Percentiles rank a stretch among this genome's conserved stretches.
Conservation (phyloP, 768 basidiomycete species). For the Lactifluus volemus region DNA sequence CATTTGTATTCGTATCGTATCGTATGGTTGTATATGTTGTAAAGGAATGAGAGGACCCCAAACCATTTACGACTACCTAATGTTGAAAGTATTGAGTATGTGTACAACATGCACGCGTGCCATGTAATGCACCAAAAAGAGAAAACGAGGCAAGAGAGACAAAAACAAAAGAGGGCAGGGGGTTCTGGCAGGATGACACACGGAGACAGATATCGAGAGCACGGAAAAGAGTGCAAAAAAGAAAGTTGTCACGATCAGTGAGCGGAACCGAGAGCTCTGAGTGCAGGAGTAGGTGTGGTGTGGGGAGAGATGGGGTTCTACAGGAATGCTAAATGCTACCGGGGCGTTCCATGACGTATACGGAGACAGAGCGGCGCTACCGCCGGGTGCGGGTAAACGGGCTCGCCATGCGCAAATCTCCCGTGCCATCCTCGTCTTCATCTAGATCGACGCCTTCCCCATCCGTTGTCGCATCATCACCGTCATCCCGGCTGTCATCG, state of each 20-base stretch:
- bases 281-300: background rate
- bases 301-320: background rate
- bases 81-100: slow-evolving; percentile 17
- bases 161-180: background rate
- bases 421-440: slow-evolving; percentile 9
- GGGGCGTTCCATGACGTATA: background rate
- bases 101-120: slow-evolving; percentile 15
- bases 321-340: slow-evolving; percentile 2
- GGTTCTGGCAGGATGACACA: background rate
- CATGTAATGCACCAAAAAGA: slow-evolving; percentile 13
- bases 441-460: slow-evolving; percentile 8
- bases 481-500: slow-evolving; percentile 10
- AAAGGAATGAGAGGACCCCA: background rate
- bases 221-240: background rate
- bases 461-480: slow-evolving; percentile 1
- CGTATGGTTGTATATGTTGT: background rate
- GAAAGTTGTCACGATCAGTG: background rate
- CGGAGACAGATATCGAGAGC: slow-evolving; percentile 1
- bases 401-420: slow-evolving; percentile 16
- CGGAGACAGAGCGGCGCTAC: background rate
- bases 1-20: background rate
- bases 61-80: slow-evolving; percentile 1
- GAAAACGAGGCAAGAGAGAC: background rate
- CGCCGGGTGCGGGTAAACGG: slow-evolving; percentile 8
- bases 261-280: background rate